Conservation (phyloP, 495 filamentous ascomycete species). For the Hypomontagnella monticulosa region DNA sequence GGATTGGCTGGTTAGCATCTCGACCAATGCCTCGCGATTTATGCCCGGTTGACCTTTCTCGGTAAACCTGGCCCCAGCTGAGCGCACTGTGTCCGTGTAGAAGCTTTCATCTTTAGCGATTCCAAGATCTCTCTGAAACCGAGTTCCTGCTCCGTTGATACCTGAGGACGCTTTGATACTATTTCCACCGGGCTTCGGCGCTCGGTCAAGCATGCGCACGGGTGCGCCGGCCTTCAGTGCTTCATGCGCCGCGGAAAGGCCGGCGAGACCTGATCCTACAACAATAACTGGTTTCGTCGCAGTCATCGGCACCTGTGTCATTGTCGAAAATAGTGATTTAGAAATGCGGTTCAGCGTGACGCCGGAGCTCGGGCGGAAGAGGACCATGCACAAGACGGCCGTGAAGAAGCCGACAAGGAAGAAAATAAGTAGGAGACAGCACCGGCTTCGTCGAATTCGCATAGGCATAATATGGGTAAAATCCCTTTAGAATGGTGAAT, state of each 20-base stretch:
- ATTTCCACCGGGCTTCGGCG: slow-evolving; percentile 67
- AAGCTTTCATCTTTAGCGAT: slow-evolving; percentile 51
- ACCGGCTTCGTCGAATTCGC: slow-evolving; percentile 34
- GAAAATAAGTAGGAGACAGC: slow-evolving; percentile 29
- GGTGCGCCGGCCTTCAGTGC: slow-evolving; percentile 56
- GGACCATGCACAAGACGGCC: slow-evolving; percentile 41
- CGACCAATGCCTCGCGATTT: slow-evolving; percentile 55
- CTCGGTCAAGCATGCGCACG: slow-evolving; percentile 64
- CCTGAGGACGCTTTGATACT: slow-evolving; percentile 70
- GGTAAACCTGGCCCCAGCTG: slow-evolving; percentile 51
- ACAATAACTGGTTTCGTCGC: slow-evolving; percentile 52
- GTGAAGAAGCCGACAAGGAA: slow-evolving; percentile 38
- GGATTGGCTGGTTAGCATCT: slow-evolving; percentile 52
- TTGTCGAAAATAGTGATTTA: slow-evolving; percentile 13
- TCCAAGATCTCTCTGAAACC: slow-evolving; percentile 53
- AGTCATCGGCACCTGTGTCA: neutral
- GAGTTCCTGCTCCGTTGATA: slow-evolving; percentile 67
- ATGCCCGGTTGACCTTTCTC: slow-evolving; percentile 20
- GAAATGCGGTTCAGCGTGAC: slow-evolving; percentile 13
- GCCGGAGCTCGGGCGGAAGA: slow-evolving; percentile 20
- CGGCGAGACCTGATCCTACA: slow-evolving; percentile 63
- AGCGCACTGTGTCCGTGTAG: slow-evolving; percentile 62
- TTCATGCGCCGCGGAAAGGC: slow-evolving; percentile 59
- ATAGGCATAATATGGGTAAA: slow-evolving; percentile 16
- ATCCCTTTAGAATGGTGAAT: neutral